phyloP scores from a whole-genome alignment of 2,329 filamentous ascomycete species.

The Colletotrichum tropicicola region DNA sequence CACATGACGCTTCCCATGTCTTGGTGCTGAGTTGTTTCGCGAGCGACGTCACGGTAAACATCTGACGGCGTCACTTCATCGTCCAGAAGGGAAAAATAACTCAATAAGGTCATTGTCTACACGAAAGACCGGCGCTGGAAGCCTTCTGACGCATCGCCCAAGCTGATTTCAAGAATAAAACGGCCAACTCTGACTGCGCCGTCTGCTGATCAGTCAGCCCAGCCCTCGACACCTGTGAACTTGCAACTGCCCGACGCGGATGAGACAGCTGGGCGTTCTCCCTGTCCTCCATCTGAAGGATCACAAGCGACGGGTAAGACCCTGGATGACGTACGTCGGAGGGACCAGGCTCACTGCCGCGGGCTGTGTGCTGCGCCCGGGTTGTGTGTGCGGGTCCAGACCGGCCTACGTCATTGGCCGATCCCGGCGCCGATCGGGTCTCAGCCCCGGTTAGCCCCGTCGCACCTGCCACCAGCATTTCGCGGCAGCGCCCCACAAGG shows the following conservation, averaged over 20 bases:
- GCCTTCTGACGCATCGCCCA: background rate
- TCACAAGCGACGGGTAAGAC: background rate
- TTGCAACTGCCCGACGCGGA: background rate
- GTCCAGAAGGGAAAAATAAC: background rate
- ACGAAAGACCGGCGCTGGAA: background rate
- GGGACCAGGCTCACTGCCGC: background rate
- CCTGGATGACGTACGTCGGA: background rate
- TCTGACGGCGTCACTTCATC: background rate
- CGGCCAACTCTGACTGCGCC: background rate
- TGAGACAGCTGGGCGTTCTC: background rate
- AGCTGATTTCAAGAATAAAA: background rate
- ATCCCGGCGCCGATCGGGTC: background rate
- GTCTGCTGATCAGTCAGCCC: background rate
- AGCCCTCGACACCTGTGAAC: background rate
- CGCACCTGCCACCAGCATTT: background rate
- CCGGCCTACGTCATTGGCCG: conserved; percentile 5
- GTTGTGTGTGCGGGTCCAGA: background rate
- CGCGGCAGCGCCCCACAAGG: background rate
- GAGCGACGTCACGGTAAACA: too few relatives aligned
- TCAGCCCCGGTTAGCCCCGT: background rate
- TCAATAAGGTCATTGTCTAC: too few relatives aligned
- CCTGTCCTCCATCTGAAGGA: background rate
- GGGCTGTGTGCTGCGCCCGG: conserved; percentile 9
- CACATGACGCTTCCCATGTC: too few relatives aligned
- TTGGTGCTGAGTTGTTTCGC: too few relatives aligned